Percentiles rank a stretch among this genome's conserved stretches.
phyloP scores from a whole-genome alignment of 2,329 filamentous ascomycete genomes.

The Cucurbitaria berberidis region DNA sequence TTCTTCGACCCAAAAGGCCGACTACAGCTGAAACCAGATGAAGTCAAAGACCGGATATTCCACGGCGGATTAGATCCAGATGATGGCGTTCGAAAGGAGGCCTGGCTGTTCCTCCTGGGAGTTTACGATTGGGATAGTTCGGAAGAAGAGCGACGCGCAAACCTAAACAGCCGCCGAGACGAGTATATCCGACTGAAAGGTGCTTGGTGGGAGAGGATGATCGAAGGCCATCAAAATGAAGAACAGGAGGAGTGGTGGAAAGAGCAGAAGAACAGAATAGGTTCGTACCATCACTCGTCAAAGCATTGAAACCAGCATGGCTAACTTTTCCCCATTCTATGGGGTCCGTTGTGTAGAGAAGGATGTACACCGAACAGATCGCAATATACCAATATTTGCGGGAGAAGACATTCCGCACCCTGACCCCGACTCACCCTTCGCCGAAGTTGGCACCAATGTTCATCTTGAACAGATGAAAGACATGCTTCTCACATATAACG shows the following conservation, averaged over 20 bases:
- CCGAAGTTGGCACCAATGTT: conserved; percentile 90
- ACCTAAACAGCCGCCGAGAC: conserved; percentile 84
- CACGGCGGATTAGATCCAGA: conserved; percentile 89
- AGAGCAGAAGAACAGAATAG: conserved; percentile 90
- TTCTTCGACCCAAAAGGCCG: conserved; percentile 85
- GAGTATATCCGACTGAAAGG: conserved; percentile 94
- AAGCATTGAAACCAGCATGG: conserved; percentile 11
- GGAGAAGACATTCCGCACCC: conserved; percentile 97
- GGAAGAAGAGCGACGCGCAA: conserved; percentile 79
- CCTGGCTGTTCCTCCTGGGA: conserved; percentile 92
- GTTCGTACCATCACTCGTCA: conserved; percentile 61
- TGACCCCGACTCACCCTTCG: conserved; percentile 93
- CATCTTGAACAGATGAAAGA: conserved; percentile 99
- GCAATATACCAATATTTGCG: conserved; percentile 91
- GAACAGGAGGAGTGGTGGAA: conserved; percentile 96
- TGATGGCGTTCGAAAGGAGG: conserved; percentile 92
- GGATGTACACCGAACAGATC: conserved; percentile 96
- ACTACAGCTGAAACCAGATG: conserved; percentile 80
- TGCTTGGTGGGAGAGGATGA: conserved; percentile 92
- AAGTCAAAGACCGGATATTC: conserved; percentile 97
- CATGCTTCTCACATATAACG: conserved; percentile 97
- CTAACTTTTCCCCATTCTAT: conserved; percentile 61
- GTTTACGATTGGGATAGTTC: conserved; percentile 95
- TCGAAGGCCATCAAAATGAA: conserved; percentile 78
- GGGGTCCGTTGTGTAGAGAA: conserved; percentile 76